phyloP scores from a whole-genome alignment of 768 basidiomycete species.

The Macrolepiota fuliginosa region DNA sequence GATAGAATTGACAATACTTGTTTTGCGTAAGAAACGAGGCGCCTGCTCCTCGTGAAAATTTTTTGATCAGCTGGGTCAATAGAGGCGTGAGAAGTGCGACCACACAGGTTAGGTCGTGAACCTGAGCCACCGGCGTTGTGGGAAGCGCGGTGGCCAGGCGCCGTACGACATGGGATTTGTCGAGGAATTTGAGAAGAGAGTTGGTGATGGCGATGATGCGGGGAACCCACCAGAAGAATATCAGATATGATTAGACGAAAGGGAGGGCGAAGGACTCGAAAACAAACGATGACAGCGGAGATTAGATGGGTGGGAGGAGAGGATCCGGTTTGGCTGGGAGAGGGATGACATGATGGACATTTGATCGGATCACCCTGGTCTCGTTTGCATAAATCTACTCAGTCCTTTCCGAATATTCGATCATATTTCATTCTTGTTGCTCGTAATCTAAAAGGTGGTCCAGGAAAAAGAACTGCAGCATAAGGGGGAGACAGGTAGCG shows the following conservation, averaged over 20 bases:
- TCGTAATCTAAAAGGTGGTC: background rate
- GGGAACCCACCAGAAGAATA: background rate
- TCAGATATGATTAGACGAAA: conserved; percentile 3
- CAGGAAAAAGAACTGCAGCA: no score
- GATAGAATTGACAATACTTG: conserved; percentile 1
- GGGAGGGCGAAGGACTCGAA: background rate
- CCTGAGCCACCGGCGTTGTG: conserved; percentile 1
- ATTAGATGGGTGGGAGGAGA: conserved; percentile 8
- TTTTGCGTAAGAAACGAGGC: conserved; percentile 4
- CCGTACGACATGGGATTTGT: background rate
- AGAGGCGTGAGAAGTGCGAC: background rate
- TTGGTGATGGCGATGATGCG: background rate
- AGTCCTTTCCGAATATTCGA: background rate
- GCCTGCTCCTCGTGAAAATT: background rate
- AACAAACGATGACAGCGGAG: conserved; percentile 11
- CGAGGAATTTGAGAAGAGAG: background rate
- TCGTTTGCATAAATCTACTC: background rate
- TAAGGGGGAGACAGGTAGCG: background rate
- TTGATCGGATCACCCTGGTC: conserved; percentile 13
- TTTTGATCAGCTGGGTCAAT: background rate
- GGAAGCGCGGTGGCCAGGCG: background rate
- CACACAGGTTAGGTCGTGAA: background rate
- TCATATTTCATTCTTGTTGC: background rate
- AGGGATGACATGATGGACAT: conserved; percentile 7
- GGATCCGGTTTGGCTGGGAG: conserved; percentile 9